Percentiles rank a stretch among this genome's conserved stretches.
Conservation (phyloP, 2,329 filamentous ascomycete genomes). For the Venturia aucupariae region DNA sequence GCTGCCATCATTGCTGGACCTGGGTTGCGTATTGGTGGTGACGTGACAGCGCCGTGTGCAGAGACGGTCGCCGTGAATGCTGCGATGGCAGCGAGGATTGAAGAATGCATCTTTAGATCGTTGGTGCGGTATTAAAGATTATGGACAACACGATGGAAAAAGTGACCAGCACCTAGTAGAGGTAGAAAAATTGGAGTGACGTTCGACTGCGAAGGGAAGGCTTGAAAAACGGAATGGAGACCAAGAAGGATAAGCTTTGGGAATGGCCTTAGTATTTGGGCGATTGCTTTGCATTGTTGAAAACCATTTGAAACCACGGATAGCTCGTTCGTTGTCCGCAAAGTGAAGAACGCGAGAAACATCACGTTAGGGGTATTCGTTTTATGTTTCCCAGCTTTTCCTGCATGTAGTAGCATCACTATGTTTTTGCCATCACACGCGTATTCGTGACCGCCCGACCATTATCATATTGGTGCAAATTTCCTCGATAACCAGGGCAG, state of each 20-base stretch:
- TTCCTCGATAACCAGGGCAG: background rate
- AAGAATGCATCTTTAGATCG: background rate
- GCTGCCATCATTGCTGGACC: slow-evolving; percentile 43
- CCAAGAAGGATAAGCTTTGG: background rate
- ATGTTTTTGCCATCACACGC: background rate
- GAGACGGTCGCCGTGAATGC: background rate
- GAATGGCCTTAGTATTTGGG: background rate
- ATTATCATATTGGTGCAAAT: background rate
- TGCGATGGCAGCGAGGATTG: background rate
- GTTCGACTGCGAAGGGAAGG: background rate
- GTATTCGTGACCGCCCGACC: background rate
- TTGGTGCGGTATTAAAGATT: background rate
- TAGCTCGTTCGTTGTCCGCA: background rate
- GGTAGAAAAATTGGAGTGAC: background rate
- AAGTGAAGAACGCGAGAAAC: background rate
- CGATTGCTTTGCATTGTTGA: background rate
- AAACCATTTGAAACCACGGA: background rate
- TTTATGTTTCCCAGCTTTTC: background rate
- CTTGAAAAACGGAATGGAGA: background rate
- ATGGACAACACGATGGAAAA: background rate
- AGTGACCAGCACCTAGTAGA: slow-evolving; percentile 2
- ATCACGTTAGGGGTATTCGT: background rate
- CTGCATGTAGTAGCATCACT: background rate
- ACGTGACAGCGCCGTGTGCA: slow-evolving; percentile 45
- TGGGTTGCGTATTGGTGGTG: slow-evolving; percentile 40